Evolutionary conservation across 192 early-diverging fungal genomes (phyloP).

Genomic region (Fimicolochytrium jonesii): DNA sequence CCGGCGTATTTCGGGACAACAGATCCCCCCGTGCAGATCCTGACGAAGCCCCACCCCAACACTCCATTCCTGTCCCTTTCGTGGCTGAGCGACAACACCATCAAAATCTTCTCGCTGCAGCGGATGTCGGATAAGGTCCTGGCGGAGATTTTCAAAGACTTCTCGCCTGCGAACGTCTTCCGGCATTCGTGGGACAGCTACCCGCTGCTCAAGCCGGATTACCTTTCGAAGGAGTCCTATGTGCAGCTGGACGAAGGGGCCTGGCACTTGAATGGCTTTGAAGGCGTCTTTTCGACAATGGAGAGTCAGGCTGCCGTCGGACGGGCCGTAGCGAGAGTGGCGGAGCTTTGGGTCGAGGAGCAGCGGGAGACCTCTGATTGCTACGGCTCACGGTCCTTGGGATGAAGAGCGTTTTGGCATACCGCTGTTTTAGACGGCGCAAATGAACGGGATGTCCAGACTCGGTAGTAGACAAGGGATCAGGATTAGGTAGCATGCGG

Average conservation of each 20-base stretch:
- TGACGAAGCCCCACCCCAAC: not conserved
- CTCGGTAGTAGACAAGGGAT: no score
- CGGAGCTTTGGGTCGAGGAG: no score
- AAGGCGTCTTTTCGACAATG: conserved; percentile 18
- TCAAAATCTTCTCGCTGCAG: conserved; percentile 18
- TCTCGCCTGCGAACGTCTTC: not conserved
- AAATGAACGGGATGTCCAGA: no score
- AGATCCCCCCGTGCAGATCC: not conserved
- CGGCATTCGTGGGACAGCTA: conserved; percentile 18
- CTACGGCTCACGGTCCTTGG: no score
- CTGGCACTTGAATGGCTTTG: conserved; percentile 15
- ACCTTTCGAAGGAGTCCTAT: not conserved
- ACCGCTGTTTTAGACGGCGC: no score
- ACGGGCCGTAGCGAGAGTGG: no score
- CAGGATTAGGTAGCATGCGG: no score
- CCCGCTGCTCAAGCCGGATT: not conserved
- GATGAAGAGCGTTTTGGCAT: no score
- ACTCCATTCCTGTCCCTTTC: conserved; percentile 14
- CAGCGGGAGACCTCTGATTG: no score
- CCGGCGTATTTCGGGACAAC: conserved; percentile 1
- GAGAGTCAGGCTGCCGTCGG: conserved; percentile 13
- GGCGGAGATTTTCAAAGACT: not conserved
- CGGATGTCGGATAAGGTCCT: not conserved
- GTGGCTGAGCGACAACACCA: not conserved
- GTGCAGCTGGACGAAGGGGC: conserved; percentile 5